Evolutionary conservation across 345 rosid genomes (phyloP).

Genomic region (Eucalyptus victrix): DNA sequence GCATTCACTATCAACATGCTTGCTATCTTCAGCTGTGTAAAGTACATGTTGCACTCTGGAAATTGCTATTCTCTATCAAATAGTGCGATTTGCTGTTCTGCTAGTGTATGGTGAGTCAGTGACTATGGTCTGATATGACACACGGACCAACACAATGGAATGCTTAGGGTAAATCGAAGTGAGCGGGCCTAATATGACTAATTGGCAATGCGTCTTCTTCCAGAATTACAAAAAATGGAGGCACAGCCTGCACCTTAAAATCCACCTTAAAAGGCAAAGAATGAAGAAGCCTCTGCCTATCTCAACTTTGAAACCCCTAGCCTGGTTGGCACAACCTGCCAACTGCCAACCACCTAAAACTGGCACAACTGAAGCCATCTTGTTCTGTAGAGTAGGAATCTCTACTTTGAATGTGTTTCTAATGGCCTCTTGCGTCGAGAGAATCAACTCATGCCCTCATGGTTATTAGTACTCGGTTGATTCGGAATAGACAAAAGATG

Average conservation of each 20-base stretch:
- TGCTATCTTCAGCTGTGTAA: background rate
- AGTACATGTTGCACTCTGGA: background rate
- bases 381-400: background rate
- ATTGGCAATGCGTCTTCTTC: background rate
- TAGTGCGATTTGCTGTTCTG: background rate
- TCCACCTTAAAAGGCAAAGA: background rate
- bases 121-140: background rate
- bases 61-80: background rate
- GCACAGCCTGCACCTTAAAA: background rate
- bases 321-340: background rate
- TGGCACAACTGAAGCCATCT: background rate
- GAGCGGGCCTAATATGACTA: background rate
- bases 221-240: background rate
- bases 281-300: background rate
- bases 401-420: background rate
- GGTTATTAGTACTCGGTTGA: background rate
- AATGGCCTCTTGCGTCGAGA: background rate
- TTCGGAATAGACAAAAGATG: background rate
- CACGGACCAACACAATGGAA: background rate
- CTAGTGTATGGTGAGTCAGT: background rate
- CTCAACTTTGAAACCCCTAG: background rate
- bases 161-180: background rate
- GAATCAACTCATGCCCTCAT: background rate
- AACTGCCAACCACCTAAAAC: background rate
- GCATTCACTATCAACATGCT: background rate